Base-by-base conservation (phyloP, 2,329 filamentous ascomycete genomes). In the Calonectria hongkongensis region DNA sequence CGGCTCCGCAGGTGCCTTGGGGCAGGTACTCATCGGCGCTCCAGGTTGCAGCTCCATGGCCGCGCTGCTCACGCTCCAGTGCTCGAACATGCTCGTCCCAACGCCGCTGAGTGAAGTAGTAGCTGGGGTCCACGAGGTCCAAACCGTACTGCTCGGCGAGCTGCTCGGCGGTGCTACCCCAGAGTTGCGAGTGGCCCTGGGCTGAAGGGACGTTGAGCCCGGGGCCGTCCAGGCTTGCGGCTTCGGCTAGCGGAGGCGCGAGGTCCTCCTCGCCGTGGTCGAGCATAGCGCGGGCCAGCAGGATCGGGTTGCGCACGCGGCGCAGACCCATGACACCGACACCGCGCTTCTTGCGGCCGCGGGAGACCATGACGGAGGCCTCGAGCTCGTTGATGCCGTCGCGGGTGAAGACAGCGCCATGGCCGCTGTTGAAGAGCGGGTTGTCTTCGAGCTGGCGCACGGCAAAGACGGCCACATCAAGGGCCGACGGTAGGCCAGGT, bases 311-410 rank as follows among this genome's bases (percentile, higher is more conserved):
- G 76, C 92, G 92, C n/a, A 97, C 93, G 50, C 88, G 90, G 7
- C 88, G 89, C 16, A 98, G 83, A 3, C 94, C 90, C 85, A 94
- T 94, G 7, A 95, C 91, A 3, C 94, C 94, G 0, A 94, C 94
- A 18, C 92, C 95, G 43, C 94, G 90, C 86, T 98, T 98, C 48
- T 91, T 89, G 70, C 88, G 87, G 0, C 93, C 93, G 33, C 88
- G 88, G 2, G 93, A 94, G 0, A 97, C 94, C 95, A 98, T 98
- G 65, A 98, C 90, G 10, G 92, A 94, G 1, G 94, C 94, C 84
- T 98, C 95, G 73, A 98, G 92, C 85, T 98, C 94, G 82, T 96
- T 95, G 74, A 92, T 89, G 21, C 95, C 96, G 76, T 93, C 92
- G 64, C 92, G 91, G 0, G 95, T 98, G 83, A 97, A 98, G 25